These are phyloP conservation scores for Syzygium syzygioides DNA, from an alignment of 441 rosid species.

Conservation along the genomic window DNA sequence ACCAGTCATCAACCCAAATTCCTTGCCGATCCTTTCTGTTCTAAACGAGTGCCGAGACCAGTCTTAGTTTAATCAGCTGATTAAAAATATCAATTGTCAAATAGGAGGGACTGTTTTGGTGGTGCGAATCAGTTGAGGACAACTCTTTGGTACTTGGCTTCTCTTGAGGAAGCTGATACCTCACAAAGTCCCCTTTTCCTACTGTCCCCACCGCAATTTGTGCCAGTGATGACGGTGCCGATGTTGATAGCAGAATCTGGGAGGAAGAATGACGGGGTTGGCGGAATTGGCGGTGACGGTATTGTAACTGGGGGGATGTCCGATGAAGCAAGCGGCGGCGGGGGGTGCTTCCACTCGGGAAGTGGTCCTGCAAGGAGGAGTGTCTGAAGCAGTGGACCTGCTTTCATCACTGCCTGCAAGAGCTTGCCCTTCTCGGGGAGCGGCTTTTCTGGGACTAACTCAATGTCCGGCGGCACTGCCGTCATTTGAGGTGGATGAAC, in stretches of 20 bases:
- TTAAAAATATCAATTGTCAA: background rate
- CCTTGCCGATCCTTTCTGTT: background rate
- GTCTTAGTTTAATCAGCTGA: background rate
- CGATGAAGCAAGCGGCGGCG: conserved; percentile 44
- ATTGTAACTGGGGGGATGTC: conserved; percentile 18
- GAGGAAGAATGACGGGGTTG: background rate
- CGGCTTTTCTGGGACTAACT: background rate
- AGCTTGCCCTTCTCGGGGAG: conserved; percentile 22
- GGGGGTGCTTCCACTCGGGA: conserved; percentile 38
- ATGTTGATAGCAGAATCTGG: conserved; percentile 10
- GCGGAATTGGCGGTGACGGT: conserved; percentile 2
- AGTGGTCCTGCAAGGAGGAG: conserved; percentile 22
- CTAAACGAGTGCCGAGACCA: background rate
- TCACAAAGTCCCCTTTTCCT: conserved; percentile 61
- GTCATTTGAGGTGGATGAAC: conserved; percentile 21
- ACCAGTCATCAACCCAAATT: conserved; percentile 40
- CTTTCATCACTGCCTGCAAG: conserved; percentile 24
- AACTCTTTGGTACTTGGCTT: conserved; percentile 58
- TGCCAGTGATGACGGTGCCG: background rate
- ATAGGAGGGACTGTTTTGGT: background rate
- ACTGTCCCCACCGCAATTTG: conserved; percentile 39
- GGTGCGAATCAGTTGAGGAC: conserved; percentile 41
- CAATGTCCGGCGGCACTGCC: background rate
- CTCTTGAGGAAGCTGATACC: conserved; percentile 47
- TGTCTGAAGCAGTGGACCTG: conserved; percentile 22